Percentiles rank a stretch among this genome's conserved stretches.
Evolutionary conservation across 2,329 filamentous ascomycete genomes (phyloP).

Genomic region (Zasmidium angulare): DNA sequence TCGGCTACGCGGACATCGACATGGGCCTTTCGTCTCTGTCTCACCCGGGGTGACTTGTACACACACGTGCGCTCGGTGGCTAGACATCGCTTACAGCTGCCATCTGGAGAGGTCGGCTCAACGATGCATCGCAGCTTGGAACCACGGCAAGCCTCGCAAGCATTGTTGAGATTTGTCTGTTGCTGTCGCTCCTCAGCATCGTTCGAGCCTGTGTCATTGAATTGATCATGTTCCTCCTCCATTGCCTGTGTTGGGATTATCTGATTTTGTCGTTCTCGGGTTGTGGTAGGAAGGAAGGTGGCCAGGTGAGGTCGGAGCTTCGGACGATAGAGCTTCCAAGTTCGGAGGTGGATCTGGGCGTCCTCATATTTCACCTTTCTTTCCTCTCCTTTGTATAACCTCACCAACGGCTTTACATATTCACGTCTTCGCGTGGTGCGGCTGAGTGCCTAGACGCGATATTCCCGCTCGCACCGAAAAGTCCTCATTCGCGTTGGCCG

Average conservation of each 20-base stretch:
- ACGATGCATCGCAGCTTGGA: constrained; percentile 10
- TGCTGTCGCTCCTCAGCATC: neutral
- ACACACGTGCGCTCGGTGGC: constrained; percentile 6
- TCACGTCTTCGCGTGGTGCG: too few relatives aligned
- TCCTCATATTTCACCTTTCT: too few relatives aligned
- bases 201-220: neutral
- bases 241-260: neutral
- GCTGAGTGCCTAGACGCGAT: too few relatives aligned
- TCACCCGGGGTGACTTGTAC: constrained; percentile 6
- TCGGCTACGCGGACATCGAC: constrained; percentile 10
- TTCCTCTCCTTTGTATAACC: too few relatives aligned
- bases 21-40: constrained; percentile 8
- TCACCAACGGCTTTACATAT: too few relatives aligned
- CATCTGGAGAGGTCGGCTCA: constrained; percentile 1
- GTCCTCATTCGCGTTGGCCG: too few relatives aligned
- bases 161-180: constrained; percentile 1
- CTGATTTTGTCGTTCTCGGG: neutral
- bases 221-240: neutral
- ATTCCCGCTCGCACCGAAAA: too few relatives aligned
- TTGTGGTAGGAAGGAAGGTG: neutral
- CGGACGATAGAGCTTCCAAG: neutral
- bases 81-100: constrained; percentile 9
- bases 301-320: neutral
- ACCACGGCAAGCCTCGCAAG: constrained; percentile 1
- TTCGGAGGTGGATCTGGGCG: neutral